Conservation (phyloP, 1,139 yeast species). For the Candida tropicalis region DNA sequence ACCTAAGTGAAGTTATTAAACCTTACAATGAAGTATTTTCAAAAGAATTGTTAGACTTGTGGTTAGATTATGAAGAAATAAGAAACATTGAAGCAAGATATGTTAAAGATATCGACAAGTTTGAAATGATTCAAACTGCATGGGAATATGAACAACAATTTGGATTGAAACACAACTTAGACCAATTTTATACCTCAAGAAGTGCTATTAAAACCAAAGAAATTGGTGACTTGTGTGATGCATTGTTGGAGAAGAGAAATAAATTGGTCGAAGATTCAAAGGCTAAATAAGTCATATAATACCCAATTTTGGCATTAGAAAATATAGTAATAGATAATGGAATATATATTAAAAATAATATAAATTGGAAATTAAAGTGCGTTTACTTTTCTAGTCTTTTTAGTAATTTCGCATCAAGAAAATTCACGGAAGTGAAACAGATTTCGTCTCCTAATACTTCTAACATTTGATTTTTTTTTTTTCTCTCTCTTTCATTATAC, state of each 20-base stretch:
- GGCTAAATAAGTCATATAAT: slow-evolving; percentile 2
- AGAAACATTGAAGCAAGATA: slow-evolving; percentile 81
- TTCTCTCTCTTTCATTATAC: neutral
- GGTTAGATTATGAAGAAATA: slow-evolving; percentile 91
- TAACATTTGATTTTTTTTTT: neutral
- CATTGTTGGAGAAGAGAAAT: slow-evolving; percentile 59
- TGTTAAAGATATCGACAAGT: slow-evolving; percentile 93
- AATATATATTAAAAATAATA: neutral
- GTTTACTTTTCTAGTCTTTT: neutral
- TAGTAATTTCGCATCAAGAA: slow-evolving; percentile 3
- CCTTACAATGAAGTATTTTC: slow-evolving; percentile 70
- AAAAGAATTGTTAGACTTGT: slow-evolving; percentile 65
- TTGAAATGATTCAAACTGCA: slow-evolving; percentile 87
- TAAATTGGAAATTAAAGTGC: neutral
- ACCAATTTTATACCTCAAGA: slow-evolving; percentile 71
- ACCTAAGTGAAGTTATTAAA: slow-evolving; percentile 59
- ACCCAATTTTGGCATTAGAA: neutral
- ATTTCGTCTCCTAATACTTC: too few relatives aligned
- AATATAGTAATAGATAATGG: slow-evolving; percentile 1
- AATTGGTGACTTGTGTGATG: slow-evolving; percentile 71
- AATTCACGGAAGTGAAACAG: too few relatives aligned
- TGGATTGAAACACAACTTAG: slow-evolving; percentile 55
- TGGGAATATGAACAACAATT: slow-evolving; percentile 81
- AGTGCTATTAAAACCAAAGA: slow-evolving; percentile 70
- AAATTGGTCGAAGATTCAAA: slow-evolving; percentile 18